Percentiles rank a stretch among this genome's conserved stretches.
Conservation (phyloP, 1,284 basidiomycete genomes). For the Malassezia psittaci region DNA sequence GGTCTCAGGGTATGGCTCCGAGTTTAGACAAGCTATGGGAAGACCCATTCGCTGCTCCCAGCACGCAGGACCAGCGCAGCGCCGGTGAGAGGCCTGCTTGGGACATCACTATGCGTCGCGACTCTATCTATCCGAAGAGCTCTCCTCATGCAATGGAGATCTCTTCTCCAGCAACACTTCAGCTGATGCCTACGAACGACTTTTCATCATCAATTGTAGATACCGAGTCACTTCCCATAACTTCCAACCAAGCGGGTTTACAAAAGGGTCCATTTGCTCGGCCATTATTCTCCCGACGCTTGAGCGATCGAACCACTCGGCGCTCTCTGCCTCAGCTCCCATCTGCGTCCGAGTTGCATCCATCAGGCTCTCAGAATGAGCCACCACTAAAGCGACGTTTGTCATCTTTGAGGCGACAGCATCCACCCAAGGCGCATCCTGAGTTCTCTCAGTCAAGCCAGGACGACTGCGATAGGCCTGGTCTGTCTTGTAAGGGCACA, state of each 20-base stretch:
- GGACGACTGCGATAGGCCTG: background rate
- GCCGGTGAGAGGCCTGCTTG: background rate
- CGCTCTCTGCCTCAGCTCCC: constrained; percentile 11
- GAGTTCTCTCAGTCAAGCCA: background rate
- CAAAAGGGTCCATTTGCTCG: no score
- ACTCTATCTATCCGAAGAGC: constrained; percentile 28
- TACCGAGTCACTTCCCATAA: no score
- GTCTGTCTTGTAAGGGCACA: no score
- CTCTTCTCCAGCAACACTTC: constrained; percentile 21
- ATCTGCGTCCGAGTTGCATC: background rate
- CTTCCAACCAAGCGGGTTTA: no score
- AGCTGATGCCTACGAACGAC: background rate
- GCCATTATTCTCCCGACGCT: no score
- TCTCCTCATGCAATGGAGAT: constrained; percentile 43
- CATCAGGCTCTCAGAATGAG: background rate
- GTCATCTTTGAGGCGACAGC: constrained; percentile 3
- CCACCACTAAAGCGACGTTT: constrained; percentile 12
- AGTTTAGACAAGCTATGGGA: background rate
- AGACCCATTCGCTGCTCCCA: constrained; percentile 8
- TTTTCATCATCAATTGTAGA: no score
- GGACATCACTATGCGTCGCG: background rate
- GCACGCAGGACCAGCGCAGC: background rate
- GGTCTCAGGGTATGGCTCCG: constrained; percentile 1
- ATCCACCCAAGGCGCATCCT: no score
- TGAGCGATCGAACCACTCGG: background rate